These are phyloP conservation scores for Rosa multiflora DNA, from an alignment of 306 rosid species.

Conservation along the genomic window DNA sequence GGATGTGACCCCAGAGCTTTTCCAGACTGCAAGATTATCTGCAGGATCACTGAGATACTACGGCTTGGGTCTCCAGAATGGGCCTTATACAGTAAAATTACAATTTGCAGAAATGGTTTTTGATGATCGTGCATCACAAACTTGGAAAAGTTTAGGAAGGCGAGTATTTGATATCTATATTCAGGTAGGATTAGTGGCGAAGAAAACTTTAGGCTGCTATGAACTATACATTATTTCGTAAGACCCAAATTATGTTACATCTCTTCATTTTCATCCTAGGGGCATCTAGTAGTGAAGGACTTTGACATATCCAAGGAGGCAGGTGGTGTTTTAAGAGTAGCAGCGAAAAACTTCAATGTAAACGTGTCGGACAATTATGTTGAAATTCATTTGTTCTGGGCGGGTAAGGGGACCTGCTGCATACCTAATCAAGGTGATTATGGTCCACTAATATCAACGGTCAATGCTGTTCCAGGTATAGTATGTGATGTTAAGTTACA, in stretches of 20 bases:
- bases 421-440: constrained; percentile 17
- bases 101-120: constrained; percentile 55
- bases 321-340: constrained; percentile 19
- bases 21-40: constrained; percentile 25
- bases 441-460: constrained; percentile 18
- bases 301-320: constrained; percentile 27
- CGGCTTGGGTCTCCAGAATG: constrained; percentile 51
- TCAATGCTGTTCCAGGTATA: constrained; percentile 24
- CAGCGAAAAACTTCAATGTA: background rate
- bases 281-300: background rate
- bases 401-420: constrained; percentile 3
- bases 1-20: constrained; percentile 19
- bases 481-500: background rate
- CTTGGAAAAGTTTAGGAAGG: constrained; percentile 44
- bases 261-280: constrained; percentile 1
- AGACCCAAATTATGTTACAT: background rate
- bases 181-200: constrained; percentile 34
- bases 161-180: constrained; percentile 20
- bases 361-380: constrained; percentile 20
- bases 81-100: constrained; percentile 46
- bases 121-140: constrained; percentile 5
- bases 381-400: constrained; percentile 4
- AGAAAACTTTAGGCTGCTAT: background rate
- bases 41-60: constrained; percentile 40
- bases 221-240: background rate